Percentiles rank a stretch among this genome's conserved stretches.
Conservation (phyloP, 345 rosid species). For the Lumnitzera racemosa region DNA sequence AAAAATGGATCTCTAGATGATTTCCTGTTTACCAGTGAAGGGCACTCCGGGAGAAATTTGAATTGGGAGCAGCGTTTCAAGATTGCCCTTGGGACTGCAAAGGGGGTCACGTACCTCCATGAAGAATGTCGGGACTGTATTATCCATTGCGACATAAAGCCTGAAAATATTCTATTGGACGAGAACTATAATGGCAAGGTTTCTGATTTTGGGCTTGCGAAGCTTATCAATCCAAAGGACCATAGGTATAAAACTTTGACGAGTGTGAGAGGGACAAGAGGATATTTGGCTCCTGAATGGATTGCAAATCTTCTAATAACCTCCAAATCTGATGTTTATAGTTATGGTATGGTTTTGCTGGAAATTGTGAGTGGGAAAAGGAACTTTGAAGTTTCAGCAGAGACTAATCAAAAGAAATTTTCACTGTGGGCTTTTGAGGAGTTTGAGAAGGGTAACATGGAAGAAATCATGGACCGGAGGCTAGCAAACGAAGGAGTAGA, state of each 20-base stretch:
- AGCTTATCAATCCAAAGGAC: conserved; percentile 29
- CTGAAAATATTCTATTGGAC: conserved; percentile 55
- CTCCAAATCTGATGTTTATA: conserved; percentile 49
- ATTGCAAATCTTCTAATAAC: conserved; percentile 39
- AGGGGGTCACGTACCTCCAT: conserved; percentile 52
- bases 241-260: conserved; percentile 20
- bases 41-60: conserved; percentile 22
- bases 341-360: conserved; percentile 55
- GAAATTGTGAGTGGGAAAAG: conserved; percentile 47
- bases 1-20: conserved; percentile 46
- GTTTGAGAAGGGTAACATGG: conserved; percentile 34
- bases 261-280: conserved; percentile 34
- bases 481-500: conserved; percentile 26
- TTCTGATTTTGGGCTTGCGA: conserved; percentile 51
- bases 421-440: conserved; percentile 57
- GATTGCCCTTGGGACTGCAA: conserved; percentile 45
- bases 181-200: conserved; percentile 41
- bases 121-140: conserved; percentile 50
- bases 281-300: conserved; percentile 59
- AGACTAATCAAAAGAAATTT: conserved; percentile 38
- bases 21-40: conserved; percentile 30
- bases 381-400: conserved; percentile 33
- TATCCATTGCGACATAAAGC: conserved; percentile 47
- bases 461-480: conserved; percentile 30
- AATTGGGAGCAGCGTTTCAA: conserved; percentile 39